Base-by-base conservation (phyloP, 768 basidiomycete genomes). In the Suillus fuscotomentosus region DNA sequence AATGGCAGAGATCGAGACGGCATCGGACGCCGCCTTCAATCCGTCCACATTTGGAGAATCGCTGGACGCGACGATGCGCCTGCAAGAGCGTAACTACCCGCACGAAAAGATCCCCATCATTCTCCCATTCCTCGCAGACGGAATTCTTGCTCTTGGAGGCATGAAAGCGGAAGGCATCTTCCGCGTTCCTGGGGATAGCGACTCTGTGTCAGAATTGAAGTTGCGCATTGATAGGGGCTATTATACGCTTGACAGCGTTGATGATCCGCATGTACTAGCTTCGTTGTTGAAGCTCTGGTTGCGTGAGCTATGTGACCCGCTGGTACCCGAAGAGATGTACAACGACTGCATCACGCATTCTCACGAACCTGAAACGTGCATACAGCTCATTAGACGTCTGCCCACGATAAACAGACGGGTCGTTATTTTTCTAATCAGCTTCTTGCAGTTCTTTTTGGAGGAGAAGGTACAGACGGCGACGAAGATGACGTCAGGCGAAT, bases 11-110 rank as follows among this genome's bases (percentile, higher is more conserved):
- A 97, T 98, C 63, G 95, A 97, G 78, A 93, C 90, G 2, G 95
- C 95, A 24, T 90, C 92, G 86, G 94, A 95, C 70, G 94, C 95
- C 34, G 95, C 96, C 9, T 98, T 97, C 79, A 92, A 95, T 67
- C 94, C 95, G 0, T 95, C 94, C 1, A 95, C 92, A 1, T 98
- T 97, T 70, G 94, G 95, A 15, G 94, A 96, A 79, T 89, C 92
- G 0, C 81, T 98, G 14, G 91, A 92, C 67, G 88, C 88, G 31
- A 91, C 94, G 65, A 89, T 92, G 77, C 82, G 90, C 53, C 79
- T 95, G 11, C 95, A 97, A 77, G 88, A 89, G 71, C 86, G 92
- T 48, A 93, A 90, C 60, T 96, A 97, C 70, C 92, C 94, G 2
- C 81, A 86, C 61, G 87, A 91, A 69, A 90, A 88, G 74, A 88